Conservation (phyloP, 108 stramenopile genomes). For the Schizochytrium sp. region DNA sequence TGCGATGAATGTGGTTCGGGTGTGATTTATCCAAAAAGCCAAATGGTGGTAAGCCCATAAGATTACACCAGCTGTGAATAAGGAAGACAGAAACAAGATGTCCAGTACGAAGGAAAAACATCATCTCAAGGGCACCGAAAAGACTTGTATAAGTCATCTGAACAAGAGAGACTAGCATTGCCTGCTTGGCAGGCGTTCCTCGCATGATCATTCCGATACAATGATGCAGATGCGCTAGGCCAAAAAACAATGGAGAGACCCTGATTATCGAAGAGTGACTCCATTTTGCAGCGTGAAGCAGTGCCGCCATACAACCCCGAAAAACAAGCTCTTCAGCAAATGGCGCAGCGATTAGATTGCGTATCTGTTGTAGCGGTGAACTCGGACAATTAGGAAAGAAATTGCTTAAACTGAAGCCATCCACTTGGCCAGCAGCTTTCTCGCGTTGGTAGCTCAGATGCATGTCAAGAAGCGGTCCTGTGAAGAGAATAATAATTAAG, state of each 20-base stretch:
- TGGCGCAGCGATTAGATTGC: slow-evolving; percentile 43
- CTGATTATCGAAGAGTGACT: not conserved
- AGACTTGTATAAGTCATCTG: slow-evolving; percentile 54
- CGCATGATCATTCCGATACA: slow-evolving; percentile 46
- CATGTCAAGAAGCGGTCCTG: slow-evolving; percentile 49
- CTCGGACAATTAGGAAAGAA: slow-evolving; percentile 49
- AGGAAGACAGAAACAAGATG: not conserved
- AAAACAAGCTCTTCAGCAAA: slow-evolving; percentile 54
- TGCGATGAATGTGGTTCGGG: not conserved
- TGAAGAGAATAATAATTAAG: slow-evolving; percentile 26
- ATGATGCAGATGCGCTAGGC: slow-evolving; percentile 42
- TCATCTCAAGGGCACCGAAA: slow-evolving; percentile 60
- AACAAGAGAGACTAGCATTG: not conserved
- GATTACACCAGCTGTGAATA: slow-evolving; percentile 57
- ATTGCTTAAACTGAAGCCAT: not conserved
- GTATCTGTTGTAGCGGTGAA: not conserved
- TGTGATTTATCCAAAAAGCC: not conserved
- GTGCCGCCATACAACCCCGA: slow-evolving; percentile 39
- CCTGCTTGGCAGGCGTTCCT: not conserved
- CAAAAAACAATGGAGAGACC: slow-evolving; percentile 5
- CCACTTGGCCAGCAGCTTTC: not conserved
- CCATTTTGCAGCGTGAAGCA: not conserved
- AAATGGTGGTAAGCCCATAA: slow-evolving; percentile 30
- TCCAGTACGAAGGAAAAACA: slow-evolving; percentile 10
- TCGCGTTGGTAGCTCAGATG: not conserved